Base-by-base conservation (phyloP, 305 asterid genomes). In the Rubia occidens region DNA sequence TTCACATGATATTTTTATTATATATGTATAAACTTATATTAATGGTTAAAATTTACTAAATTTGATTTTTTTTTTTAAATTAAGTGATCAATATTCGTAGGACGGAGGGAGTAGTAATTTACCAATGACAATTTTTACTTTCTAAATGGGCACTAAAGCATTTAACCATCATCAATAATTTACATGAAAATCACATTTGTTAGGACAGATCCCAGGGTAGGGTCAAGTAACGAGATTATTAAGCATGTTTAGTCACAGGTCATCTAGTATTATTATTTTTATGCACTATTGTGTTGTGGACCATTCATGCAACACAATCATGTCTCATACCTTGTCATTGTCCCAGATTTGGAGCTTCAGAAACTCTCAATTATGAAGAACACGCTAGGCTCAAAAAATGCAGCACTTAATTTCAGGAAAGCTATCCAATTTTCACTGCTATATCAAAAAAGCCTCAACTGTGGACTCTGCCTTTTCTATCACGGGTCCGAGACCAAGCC, bases 321-420 rank as follows among this genome's bases (percentile, higher is more conserved):
- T 66, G 70, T 32, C 44, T 45, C 21, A 71, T 58, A 72, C 76
- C 47, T 15, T 55, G 66, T n/a, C 66, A 42, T 43, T n/a, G 21
- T 72, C 60, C n/a, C 53, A n/a, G 47, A 42, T 13, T 40, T 24
- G 59, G 32, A 55, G 32, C 29, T 6, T 49, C 55, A 49, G 55
- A 49, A 55, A 55, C 32, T 17, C 18, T 3, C 60, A 6, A 13
- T 6, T 20, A 21, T 18, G 60, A 49, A 55, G 32, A 21, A 55
- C 60, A 18, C 60, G 7, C 55, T 2, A 49, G 20, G 8, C 18
- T 49, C 54, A 49, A 49, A 49, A 40, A 49, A 49, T 49, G 55
- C 18, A 49, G 55, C 20, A 49, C 55, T 49, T 14, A 15, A 49
- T 14, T 49, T 49, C 55, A 49, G 18, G 18, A 49, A 49, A 49